Evolutionary conservation across 2,329 filamentous ascomycete genomes (phyloP).

Genomic region (Talaromyces sp.): DNA sequence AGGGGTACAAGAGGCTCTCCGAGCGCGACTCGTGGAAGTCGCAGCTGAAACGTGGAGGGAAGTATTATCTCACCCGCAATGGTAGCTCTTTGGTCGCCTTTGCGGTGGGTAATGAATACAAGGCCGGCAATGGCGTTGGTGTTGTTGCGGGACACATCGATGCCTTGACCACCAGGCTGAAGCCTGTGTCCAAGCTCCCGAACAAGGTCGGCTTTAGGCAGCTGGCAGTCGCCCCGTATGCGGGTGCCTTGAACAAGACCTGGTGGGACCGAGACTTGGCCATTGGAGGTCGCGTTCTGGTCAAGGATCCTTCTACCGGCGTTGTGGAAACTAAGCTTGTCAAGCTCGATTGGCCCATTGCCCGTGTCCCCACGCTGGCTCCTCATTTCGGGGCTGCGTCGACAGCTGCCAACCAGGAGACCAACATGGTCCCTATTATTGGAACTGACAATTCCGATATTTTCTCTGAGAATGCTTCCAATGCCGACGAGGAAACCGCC

Average conservation of each 20-base stretch:
- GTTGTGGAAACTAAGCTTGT: conserved; percentile 80
- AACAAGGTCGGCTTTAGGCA: conserved; percentile 81
- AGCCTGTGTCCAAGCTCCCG: conserved; percentile 83
- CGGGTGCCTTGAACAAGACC: conserved; percentile 77
- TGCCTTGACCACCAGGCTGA: conserved; percentile 82
- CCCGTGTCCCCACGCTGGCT: conserved; percentile 83
- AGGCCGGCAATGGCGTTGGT: conserved; percentile 78
- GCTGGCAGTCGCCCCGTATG: conserved; percentile 88
- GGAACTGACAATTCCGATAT: conserved; percentile 73
- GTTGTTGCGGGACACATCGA: conserved; percentile 93
- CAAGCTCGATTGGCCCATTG: conserved; percentile 92
- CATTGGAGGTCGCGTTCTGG: conserved; percentile 82
- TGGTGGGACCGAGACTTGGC: conserved; percentile 98
- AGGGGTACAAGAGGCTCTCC: conserved; percentile 71
- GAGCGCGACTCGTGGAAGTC: conserved; percentile 72
- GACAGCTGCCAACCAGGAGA: conserved; percentile 76
- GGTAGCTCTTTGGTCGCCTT: conserved; percentile 83
- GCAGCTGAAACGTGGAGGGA: conserved; percentile 71
- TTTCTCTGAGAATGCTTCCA: conserved; percentile 15
- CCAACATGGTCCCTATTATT: conserved; percentile 89
- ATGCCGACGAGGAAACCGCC: conserved; percentile 34
- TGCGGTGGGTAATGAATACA: conserved; percentile 72
- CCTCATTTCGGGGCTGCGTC: conserved; percentile 78
- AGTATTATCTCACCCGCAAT: conserved; percentile 85
- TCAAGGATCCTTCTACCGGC: conserved; percentile 65